Percentiles rank a stretch among this genome's conserved stretches.
These are phyloP conservation scores for Prunus yedoensis DNA, from an alignment of 331 rosid species.

Conservation along the genomic window DNA sequence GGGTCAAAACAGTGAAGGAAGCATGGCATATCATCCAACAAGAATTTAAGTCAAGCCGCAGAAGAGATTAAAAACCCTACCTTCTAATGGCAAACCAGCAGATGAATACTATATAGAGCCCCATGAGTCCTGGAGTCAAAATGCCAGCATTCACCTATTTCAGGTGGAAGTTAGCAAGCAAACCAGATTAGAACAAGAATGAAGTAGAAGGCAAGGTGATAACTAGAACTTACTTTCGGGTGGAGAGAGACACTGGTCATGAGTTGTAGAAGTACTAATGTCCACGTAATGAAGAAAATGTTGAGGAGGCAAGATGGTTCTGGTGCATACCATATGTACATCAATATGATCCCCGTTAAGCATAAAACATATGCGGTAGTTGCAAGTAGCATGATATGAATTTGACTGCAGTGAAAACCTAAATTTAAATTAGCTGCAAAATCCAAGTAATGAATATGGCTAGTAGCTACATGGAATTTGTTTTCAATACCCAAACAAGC, in stretches of 20 bases:
- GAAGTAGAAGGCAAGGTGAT: slow-evolving; percentile 16
- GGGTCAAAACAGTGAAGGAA: neutral
- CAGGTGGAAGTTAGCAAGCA: slow-evolving; percentile 19
- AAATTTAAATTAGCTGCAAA: slow-evolving; percentile 5
- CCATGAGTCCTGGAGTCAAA: slow-evolving; percentile 91
- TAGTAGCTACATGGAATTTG: neutral
- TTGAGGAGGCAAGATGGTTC: slow-evolving; percentile 75
- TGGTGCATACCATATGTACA: slow-evolving; percentile 86
- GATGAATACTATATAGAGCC: slow-evolving; percentile 87
- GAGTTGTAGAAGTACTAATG: slow-evolving; percentile 72
- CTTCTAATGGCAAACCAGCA: slow-evolving; percentile 99
- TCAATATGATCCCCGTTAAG: slow-evolving; percentile 61
- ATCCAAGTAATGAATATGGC: neutral
- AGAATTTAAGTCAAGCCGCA: neutral
- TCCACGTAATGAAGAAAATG: slow-evolving; percentile 80
- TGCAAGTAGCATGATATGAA: slow-evolving; percentile 64
- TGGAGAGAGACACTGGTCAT: slow-evolving; percentile 84
- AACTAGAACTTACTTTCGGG: slow-evolving; percentile 54
- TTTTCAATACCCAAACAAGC: neutral
- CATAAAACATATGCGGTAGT: slow-evolving; percentile 53
- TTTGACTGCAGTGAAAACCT: slow-evolving; percentile 52
- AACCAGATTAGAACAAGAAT: slow-evolving; percentile 12
- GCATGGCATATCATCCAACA: neutral
- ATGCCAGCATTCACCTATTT: slow-evolving; percentile 82
- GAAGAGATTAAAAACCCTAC: slow-evolving; percentile 34